A percentile compares a stretch with the other conserved stretches of the same genome.
phyloP scores from a whole-genome alignment of 495 filamentous ascomycete species.

The Neurospora sp. region DNA sequence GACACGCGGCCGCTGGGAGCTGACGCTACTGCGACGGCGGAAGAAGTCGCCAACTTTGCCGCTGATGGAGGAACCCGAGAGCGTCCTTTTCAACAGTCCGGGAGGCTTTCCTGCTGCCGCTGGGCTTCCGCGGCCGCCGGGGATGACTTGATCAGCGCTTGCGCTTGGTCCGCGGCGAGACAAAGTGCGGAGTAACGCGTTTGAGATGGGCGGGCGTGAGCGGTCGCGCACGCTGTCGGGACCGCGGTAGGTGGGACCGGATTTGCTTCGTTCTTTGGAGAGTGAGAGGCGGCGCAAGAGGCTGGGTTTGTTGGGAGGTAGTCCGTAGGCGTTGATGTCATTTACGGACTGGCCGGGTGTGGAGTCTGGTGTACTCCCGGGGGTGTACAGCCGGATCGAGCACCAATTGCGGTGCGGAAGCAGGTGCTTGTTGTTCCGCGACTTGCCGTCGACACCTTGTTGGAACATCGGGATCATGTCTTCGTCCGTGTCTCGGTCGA shows the following conservation, averaged over 20 bases:
- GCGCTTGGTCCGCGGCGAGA: constrained; percentile 26
- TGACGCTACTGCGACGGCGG: constrained; percentile 39
- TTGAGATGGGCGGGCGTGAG: constrained; percentile 24
- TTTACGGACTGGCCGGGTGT: constrained; percentile 43
- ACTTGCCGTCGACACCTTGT: constrained; percentile 78
- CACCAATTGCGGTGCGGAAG: constrained; percentile 91
- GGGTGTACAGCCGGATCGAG: constrained; percentile 72
- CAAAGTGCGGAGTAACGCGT: constrained; percentile 27
- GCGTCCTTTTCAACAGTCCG: constrained; percentile 49
- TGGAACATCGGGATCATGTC: constrained; percentile 90
- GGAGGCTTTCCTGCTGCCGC: constrained; percentile 43
- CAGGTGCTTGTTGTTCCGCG: constrained; percentile 83
- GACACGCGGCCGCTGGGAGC: constrained; percentile 14
- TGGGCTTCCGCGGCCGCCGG: constrained; percentile 11
- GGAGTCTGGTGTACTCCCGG: constrained; percentile 60
- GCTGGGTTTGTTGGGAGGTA: constrained; percentile 18
- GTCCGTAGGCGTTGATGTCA: constrained; percentile 23
- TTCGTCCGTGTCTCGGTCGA: constrained; percentile 78
- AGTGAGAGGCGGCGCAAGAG: constrained; percentile 33
- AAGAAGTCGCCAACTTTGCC: constrained; percentile 39
- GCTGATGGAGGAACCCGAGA: constrained; percentile 18
- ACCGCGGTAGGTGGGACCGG: constrained; percentile 16
- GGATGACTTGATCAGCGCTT: constrained; percentile 33
- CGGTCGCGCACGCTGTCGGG: constrained; percentile 16
- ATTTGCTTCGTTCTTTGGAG: constrained; percentile 11